Evolutionary conservation across 805 yeast species (phyloP).

Genomic region (Myxozyma udenii): DNA sequence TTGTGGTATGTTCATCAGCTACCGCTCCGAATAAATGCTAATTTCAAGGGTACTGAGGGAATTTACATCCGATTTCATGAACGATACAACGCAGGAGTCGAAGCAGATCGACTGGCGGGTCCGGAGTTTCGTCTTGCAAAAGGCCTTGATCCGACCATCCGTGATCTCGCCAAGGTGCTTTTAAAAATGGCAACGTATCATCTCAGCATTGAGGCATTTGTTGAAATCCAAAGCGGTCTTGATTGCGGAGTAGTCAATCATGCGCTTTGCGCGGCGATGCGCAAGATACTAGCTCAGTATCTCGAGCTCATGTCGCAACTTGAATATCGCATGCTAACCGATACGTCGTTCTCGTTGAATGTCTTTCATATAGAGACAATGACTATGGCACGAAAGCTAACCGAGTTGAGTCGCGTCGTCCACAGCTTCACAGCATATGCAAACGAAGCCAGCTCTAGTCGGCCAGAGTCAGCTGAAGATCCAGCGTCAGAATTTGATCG

Average conservation of each 20-base stretch:
- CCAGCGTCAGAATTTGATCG: conserved; percentile 43
- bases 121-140: conserved; percentile 75
- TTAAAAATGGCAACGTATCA: conserved; percentile 62
- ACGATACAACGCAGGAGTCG: conserved; percentile 50
- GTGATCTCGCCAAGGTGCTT: conserved; percentile 62
- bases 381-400: conserved; percentile 43
- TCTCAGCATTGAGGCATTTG: conserved; percentile 55
- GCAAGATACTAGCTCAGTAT: conserved; percentile 44
- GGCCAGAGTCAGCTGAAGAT: conserved; percentile 28
- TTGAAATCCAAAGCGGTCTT: conserved; percentile 54
- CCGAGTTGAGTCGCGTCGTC: conserved; percentile 57
- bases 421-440: conserved; percentile 39
- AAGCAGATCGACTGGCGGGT: conserved; percentile 51
- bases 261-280: conserved; percentile 61
- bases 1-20: conserved; percentile 42
- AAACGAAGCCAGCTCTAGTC: conserved; percentile 1
- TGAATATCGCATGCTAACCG: conserved; percentile 53
- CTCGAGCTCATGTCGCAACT: conserved; percentile 38
- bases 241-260: conserved; percentile 71
- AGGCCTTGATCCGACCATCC: conserved; percentile 68
- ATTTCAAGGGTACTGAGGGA: conserved; percentile 65
- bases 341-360: conserved; percentile 56
- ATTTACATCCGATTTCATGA: conserved; percentile 66
- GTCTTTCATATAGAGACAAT: conserved; percentile 53
- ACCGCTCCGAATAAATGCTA: not conserved